Conservation (phyloP, 2,329 filamentous ascomycete species). For the Zymoseptoria passerinii region DNA sequence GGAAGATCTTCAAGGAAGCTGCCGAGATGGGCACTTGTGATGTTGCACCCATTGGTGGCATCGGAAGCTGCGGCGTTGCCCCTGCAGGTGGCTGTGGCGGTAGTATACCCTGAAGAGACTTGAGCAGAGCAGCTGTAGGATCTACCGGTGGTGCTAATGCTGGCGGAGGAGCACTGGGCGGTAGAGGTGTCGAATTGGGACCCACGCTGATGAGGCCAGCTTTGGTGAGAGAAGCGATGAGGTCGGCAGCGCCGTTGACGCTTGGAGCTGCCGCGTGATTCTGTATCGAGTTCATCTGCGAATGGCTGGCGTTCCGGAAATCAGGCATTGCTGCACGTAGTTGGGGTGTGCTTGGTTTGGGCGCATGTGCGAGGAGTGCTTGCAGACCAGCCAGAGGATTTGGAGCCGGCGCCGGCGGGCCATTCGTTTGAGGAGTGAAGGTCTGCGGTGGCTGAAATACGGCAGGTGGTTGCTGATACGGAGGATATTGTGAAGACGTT, state of each 20-base stretch:
- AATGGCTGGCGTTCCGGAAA: constrained; percentile 23
- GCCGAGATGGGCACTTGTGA: constrained; percentile 22
- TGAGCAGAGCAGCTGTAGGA: constrained; percentile 18
- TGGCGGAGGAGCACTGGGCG: constrained; percentile 6
- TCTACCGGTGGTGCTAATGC: constrained; percentile 11
- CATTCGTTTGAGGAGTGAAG: constrained; percentile 12
- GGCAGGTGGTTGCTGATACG: constrained; percentile 24
- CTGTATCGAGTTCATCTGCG: constrained; percentile 26
- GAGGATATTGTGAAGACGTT: constrained; percentile 20
- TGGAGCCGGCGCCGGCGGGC: constrained; percentile 23
- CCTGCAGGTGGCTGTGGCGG: constrained; percentile 15
- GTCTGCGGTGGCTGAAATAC: constrained; percentile 13
- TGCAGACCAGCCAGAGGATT: constrained; percentile 26
- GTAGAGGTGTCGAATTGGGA: constrained; percentile 5
- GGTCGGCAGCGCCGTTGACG: constrained; percentile 18
- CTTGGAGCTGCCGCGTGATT: constrained; percentile 21
- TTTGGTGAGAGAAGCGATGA: constrained; percentile 26
- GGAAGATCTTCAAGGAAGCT: constrained; percentile 41
- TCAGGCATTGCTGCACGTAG: constrained; percentile 27
- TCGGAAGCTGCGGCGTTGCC: neutral
- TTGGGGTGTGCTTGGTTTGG: constrained; percentile 31
- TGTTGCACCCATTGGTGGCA: neutral
- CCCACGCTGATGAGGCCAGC: constrained; percentile 20
- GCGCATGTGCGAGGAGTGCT: constrained; percentile 27
- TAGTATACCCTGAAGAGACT: constrained; percentile 22